Percentiles rank a stretch among this genome's conserved stretches.
Evolutionary conservation across 2,329 filamentous ascomycete genomes (phyloP).

Genomic region (Fusarium odoratissimum): DNA sequence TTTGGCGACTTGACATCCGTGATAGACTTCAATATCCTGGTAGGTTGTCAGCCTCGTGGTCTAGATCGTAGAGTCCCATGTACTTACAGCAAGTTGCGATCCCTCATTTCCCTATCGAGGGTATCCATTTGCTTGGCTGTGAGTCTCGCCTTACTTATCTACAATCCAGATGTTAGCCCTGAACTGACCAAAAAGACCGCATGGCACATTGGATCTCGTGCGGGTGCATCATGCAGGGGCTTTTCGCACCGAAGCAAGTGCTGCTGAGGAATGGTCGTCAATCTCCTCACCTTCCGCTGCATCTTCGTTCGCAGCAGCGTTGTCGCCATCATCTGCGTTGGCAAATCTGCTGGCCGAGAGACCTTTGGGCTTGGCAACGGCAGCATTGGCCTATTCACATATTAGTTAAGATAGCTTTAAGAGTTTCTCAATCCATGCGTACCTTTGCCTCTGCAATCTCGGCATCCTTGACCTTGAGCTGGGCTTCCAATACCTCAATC

Average conservation of each 20-base stretch:
- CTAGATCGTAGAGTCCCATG: conserved; percentile 23
- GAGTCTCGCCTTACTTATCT: conserved; percentile 60
- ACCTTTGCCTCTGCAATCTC: conserved; percentile 73
- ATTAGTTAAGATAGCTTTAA: neutral
- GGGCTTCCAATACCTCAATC: conserved; percentile 63
- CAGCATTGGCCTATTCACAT: conserved; percentile 56
- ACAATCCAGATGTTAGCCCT: conserved; percentile 35
- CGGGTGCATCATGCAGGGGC: conserved; percentile 59
- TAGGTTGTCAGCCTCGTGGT: conserved; percentile 8
- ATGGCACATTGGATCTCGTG: conserved; percentile 39
- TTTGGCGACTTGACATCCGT: conserved; percentile 41
- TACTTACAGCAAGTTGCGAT: conserved; percentile 62
- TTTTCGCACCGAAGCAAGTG: conserved; percentile 74
- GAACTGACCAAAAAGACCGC: conserved; percentile 1
- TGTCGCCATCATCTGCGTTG: conserved; percentile 52
- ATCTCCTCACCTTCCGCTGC: conserved; percentile 69
- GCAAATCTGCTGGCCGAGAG: conserved; percentile 68
- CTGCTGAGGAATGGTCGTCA: conserved; percentile 72
- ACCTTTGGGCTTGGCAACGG: conserved; percentile 59
- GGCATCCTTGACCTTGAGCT: conserved; percentile 71
- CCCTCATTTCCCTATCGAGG: conserved; percentile 67
- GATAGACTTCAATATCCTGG: conserved; percentile 44
- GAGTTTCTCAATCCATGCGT: conserved; percentile 21
- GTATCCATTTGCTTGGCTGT: conserved; percentile 63
- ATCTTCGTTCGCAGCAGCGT: conserved; percentile 50